Percentiles rank a stretch among this genome's conserved stretches.
Conservation (phyloP, 768 basidiomycete genomes). For the Xerocomus potaroensis region DNA sequence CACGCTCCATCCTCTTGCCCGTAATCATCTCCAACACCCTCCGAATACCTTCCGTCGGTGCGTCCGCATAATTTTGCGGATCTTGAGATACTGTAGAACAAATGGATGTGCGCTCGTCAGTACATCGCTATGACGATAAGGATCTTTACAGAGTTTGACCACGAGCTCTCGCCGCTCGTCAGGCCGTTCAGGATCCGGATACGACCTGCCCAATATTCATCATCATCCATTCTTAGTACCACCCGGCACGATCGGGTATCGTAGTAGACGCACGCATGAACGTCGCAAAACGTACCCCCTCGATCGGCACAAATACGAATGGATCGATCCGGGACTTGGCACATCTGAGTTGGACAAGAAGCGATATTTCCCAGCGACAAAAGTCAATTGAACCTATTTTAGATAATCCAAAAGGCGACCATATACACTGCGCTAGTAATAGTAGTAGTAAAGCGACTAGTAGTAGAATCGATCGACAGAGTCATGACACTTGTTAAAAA, state of each 20-base stretch:
- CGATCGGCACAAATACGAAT: slow-evolving; percentile 84
- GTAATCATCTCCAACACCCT: slow-evolving; percentile 78
- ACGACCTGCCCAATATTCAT: slow-evolving; percentile 45
- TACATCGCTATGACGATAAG: too few species aligned
- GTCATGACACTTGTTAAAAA: neutral
- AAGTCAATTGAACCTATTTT: slow-evolving; percentile 1
- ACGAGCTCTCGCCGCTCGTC: slow-evolving; percentile 70
- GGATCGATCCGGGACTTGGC: slow-evolving; percentile 60
- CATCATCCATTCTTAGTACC: neutral
- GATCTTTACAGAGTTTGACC: slow-evolving; percentile 85
- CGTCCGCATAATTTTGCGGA: slow-evolving; percentile 81
- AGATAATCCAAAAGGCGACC: slow-evolving; percentile 19
- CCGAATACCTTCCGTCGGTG: slow-evolving; percentile 91
- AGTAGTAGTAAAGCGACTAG: slow-evolving; percentile 1
- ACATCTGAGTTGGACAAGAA: slow-evolving; percentile 3
- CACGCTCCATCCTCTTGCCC: slow-evolving; percentile 63
- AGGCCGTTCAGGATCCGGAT: slow-evolving; percentile 63
- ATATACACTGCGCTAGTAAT: slow-evolving; percentile 18
- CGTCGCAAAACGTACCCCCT: slow-evolving; percentile 91
- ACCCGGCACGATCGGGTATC: slow-evolving; percentile 6
- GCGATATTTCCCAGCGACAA: slow-evolving; percentile 2
- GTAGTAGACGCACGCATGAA: slow-evolving; percentile 79
- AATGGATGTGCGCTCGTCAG: neutral
- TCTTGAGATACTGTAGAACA: slow-evolving; percentile 74
- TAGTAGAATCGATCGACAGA: neutral